Base-by-base conservation (phyloP, 1,284 basidiomycete genomes). In the Pseudozyma sp. region DNA sequence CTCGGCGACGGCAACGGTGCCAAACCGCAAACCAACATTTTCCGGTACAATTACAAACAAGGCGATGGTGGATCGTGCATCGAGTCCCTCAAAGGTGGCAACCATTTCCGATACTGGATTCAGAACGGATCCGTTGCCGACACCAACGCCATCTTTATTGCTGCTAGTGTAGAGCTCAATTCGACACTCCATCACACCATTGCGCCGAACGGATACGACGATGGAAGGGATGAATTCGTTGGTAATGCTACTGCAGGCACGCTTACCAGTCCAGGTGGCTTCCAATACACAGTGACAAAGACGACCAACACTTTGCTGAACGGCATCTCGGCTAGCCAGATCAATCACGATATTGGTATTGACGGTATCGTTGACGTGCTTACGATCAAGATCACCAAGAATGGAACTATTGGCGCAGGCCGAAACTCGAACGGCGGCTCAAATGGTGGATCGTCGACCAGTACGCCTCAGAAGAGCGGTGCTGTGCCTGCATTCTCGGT, bases 101-200 rank as follows among this genome's bases (percentile, higher is more conserved):
- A 83, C 54, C 83, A 83, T 54, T 77, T 82, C 56, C 52, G 82
- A 11, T 83, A 79, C 55, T 84, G 80, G 79, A 52, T 74, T 16
- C 83, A 84, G 58, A 81, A 77, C 45, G 82, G 82, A 1, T 31
- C 59, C 5, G 64, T 70, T n/a, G 77, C 77, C 10, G 53, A 71
- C 25, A 72, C 80, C n/a, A 62, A 71, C 4, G 83, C 83, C 19
- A 58, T 79, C 25, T 85, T 85, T 48, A 61, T 85, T 16, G 83
- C 83, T 9, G 81, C 75, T 1, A 79, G 76, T 19, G 69, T 80
- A 35, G 83, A 84, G 52, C 44, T 66, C 45, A 59, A 70, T 14
- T 53, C 74, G 14, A 67, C 69, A 9, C 38, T 76, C 14, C 48
- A 59, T 34, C 83, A 85, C 67, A 63, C 57, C 36, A 83, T 85